Conservation (phyloP, 495 filamentous ascomycete species). For the Penicillium desertorum region DNA sequence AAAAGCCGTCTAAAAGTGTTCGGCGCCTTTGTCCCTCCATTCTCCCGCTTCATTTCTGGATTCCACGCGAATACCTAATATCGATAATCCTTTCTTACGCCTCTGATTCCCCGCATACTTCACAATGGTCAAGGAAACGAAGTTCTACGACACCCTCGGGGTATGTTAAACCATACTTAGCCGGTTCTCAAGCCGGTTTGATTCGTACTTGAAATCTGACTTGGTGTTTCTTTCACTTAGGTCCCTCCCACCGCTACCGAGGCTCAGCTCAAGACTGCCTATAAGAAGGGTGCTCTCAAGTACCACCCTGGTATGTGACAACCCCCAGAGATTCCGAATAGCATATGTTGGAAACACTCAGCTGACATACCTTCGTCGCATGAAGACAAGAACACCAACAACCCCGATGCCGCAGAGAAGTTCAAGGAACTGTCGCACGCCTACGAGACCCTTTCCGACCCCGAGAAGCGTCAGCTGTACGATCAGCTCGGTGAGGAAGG, state of each 20-base stretch:
- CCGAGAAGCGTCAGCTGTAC: conserved; percentile 87
- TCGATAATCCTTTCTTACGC: conserved; percentile 18
- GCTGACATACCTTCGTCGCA: conserved; percentile 7
- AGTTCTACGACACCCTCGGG: conserved; percentile 82
- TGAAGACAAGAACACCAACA: conserved; percentile 92
- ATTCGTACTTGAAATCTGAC: conserved; percentile 25
- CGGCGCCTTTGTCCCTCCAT: conserved; percentile 9
- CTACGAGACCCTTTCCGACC: conserved; percentile 89
- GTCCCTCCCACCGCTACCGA: conserved; percentile 71
- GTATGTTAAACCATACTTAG: conserved; percentile 51
- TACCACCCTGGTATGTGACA: conserved; percentile 76
- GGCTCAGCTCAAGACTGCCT: conserved; percentile 81
- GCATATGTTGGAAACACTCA: background rate
- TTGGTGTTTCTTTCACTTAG: conserved; percentile 43
- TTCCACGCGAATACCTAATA: conserved; percentile 5
- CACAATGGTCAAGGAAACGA: conserved; percentile 89
- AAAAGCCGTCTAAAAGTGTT: conserved; percentile 10
- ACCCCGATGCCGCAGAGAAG: conserved; percentile 90
- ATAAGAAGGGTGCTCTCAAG: conserved; percentile 86
- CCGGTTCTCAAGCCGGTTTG: background rate
- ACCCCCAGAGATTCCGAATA: background rate
- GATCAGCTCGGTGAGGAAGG: conserved; percentile 98
- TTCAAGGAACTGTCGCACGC: conserved; percentile 97
- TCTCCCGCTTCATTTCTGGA: conserved; percentile 3
- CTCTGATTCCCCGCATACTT: conserved; percentile 19